A percentile compares a stretch with the other conserved stretches of the same genome.
These are phyloP conservation scores for Vitis rupestris DNA, from an alignment of 164 flowering plant genomes.

Conservation along the genomic window DNA sequence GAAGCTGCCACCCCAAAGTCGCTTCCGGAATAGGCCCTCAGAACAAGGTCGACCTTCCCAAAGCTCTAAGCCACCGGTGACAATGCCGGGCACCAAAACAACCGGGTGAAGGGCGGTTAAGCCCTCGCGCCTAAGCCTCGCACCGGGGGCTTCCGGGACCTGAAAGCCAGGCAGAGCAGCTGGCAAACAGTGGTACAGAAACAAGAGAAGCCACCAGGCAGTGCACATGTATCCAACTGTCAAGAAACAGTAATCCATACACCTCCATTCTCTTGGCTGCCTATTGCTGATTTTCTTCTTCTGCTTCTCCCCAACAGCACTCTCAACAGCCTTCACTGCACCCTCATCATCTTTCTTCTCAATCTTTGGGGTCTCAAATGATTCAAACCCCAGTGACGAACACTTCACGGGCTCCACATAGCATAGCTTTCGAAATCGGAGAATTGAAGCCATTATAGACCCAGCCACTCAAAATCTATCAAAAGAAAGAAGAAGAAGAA, in stretches of 20 bases:
- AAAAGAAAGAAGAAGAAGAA: constrained; percentile 4
- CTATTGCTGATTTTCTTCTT: constrained; percentile 23
- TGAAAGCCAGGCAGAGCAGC: constrained; percentile 39
- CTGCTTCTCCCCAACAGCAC: constrained; percentile 15
- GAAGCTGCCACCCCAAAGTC: constrained; percentile 81
- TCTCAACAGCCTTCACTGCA: constrained; percentile 4
- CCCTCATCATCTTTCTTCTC: constrained; percentile 22
- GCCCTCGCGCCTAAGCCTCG: constrained; percentile 50
- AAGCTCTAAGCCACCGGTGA: constrained; percentile 70
- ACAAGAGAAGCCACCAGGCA: constrained; percentile 68
- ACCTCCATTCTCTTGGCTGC: constrained; percentile 47
- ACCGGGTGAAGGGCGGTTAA: constrained; percentile 58
- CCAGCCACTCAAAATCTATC: neutral
- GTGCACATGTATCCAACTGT: constrained; percentile 62
- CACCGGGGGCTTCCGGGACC: constrained; percentile 55
- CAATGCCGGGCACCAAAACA: constrained; percentile 67
- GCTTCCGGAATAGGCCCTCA: constrained; percentile 65
- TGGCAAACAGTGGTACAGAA: constrained; percentile 48
- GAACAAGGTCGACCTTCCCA: constrained; percentile 82
- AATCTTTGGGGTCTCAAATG: constrained; percentile 18
- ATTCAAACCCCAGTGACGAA: constrained; percentile 20
- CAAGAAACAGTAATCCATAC: constrained; percentile 67
- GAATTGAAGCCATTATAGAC: constrained; percentile 46
- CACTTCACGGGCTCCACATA: constrained; percentile 43
- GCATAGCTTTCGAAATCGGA: constrained; percentile 55